A percentile compares a stretch with the other conserved stretches of the same genome.
Evolutionary conservation across 768 basidiomycete species (phyloP).

Genomic region (Plicaturopsis crispa): DNA sequence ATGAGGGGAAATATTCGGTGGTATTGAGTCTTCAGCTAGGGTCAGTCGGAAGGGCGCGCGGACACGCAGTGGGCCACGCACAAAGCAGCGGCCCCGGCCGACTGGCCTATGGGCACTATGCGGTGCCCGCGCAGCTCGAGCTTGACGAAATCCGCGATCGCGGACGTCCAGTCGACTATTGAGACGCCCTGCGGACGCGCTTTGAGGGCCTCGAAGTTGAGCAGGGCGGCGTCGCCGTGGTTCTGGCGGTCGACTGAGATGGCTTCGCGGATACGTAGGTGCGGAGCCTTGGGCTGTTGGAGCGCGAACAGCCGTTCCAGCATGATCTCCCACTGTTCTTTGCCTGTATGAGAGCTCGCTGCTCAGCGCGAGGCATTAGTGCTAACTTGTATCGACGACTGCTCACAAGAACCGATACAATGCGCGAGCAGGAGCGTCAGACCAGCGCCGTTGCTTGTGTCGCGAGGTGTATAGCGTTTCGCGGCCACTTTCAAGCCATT

Average conservation of each 20-base stretch:
- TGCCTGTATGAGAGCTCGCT: constrained; percentile 27
- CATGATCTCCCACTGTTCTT: constrained; percentile 48
- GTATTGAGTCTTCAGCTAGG: constrained; percentile 26
- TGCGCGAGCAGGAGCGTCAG: constrained; percentile 41
- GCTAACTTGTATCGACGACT: not conserved
- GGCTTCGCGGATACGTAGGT: constrained; percentile 29
- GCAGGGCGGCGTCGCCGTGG: constrained; percentile 38
- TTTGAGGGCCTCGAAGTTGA: constrained; percentile 29
- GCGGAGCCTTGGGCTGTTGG: constrained; percentile 12
- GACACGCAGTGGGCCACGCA: constrained; percentile 12
- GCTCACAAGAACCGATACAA: constrained; percentile 38
- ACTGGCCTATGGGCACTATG: constrained; percentile 34
- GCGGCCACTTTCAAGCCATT: constrained; percentile 35
- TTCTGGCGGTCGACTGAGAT: constrained; percentile 47
- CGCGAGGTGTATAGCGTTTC: constrained; percentile 30
- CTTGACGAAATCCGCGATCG: constrained; percentile 24
- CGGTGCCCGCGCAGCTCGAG: constrained; percentile 26
- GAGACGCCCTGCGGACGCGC: constrained; percentile 26
- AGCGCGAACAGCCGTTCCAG: constrained; percentile 29
- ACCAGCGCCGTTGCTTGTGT: constrained; percentile 23
- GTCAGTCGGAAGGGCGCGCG: not conserved
- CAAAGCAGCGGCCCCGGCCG: constrained; percentile 35
- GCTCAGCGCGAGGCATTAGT: not conserved
- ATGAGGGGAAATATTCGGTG: constrained; percentile 21
- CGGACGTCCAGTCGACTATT: constrained; percentile 31